A percentile compares a stretch with the other conserved stretches of the same genome.
Conservation (phyloP, 257 asterid species). For the Ajuga chamaepitys region DNA sequence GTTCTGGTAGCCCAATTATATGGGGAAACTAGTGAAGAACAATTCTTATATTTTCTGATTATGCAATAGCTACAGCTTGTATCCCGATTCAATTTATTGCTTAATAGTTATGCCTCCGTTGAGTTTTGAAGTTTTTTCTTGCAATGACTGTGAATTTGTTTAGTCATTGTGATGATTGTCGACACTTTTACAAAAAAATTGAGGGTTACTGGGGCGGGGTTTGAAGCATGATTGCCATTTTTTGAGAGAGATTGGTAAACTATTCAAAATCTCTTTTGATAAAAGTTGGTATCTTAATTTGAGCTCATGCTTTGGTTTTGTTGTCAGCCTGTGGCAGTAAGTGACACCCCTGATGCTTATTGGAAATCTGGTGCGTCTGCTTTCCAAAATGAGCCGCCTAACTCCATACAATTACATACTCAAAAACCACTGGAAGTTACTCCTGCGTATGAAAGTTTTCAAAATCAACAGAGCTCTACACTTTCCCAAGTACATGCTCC, state of each 20-base stretch:
- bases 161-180: not conserved
- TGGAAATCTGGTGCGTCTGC: slow-evolving; percentile 60
- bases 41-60: not conserved
- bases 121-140: not conserved
- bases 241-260: slow-evolving; percentile 14
- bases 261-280: slow-evolving; percentile 8
- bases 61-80: slow-evolving; percentile 1
- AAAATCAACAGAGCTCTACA: slow-evolving; percentile 48
- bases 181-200: not conserved
- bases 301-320: slow-evolving; percentile 29
- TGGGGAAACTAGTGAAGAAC: not conserved
- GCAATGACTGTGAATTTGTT: not conserved
- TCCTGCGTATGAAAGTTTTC: slow-evolving; percentile 38
- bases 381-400: slow-evolving; percentile 46
- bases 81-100: not conserved
- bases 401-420: slow-evolving; percentile 39
- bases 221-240: slow-evolving; percentile 1
- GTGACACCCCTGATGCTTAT: slow-evolving; percentile 51
- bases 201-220: not conserved
- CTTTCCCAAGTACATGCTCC: slow-evolving; percentile 41
- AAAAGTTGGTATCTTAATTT: slow-evolving; percentile 15
- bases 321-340: slow-evolving; percentile 64
- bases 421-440: slow-evolving; percentile 40
- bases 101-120: not conserved
- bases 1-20: not conserved